These are phyloP conservation scores for Fusarium poae DNA, from an alignment of 2,329 filamentous ascomycete species.

Conservation along the genomic window DNA sequence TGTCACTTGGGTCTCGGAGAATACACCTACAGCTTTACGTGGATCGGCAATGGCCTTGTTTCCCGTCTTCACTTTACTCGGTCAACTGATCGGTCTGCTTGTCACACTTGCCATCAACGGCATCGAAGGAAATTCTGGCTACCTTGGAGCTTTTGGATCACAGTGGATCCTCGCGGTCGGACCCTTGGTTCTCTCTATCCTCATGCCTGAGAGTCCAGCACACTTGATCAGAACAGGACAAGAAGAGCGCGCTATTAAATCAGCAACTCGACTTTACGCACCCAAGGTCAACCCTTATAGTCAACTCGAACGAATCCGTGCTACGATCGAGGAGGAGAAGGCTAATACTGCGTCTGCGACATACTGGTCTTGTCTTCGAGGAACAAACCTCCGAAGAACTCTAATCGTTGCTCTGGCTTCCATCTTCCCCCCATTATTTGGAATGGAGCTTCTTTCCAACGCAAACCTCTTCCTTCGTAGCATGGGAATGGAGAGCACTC, in stretches of 20 bases:
- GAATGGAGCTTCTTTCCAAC: constrained; percentile 58
- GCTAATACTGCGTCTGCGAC: constrained; percentile 47
- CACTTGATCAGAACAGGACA: constrained; percentile 40
- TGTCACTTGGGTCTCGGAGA: constrained; percentile 57
- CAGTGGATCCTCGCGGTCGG: constrained; percentile 44
- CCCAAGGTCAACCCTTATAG: constrained; percentile 33
- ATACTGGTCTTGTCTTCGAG: constrained; percentile 59
- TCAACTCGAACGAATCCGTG: constrained; percentile 37
- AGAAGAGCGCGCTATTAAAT: constrained; percentile 31
- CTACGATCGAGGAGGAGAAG: constrained; percentile 58
- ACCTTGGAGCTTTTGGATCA: constrained; percentile 46
- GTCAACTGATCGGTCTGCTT: constrained; percentile 47
- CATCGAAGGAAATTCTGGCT: constrained; percentile 31
- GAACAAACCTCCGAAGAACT: constrained; percentile 56
- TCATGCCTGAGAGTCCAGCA: constrained; percentile 49
- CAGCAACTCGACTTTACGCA: constrained; percentile 40
- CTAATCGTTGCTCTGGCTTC: constrained; percentile 57
- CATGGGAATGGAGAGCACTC: constrained; percentile 48
- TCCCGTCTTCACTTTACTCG: constrained; percentile 47
- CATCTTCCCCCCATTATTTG: constrained; percentile 58
- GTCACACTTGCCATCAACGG: constrained; percentile 45
- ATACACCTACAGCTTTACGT: constrained; percentile 46
- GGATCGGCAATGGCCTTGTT: constrained; percentile 50
- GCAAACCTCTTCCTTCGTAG: constrained; percentile 56
- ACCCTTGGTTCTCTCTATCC: constrained; percentile 41